These are phyloP conservation scores for Phylloporus scabripes DNA, from an alignment of 768 basidiomycete species.

Conservation along the genomic window DNA sequence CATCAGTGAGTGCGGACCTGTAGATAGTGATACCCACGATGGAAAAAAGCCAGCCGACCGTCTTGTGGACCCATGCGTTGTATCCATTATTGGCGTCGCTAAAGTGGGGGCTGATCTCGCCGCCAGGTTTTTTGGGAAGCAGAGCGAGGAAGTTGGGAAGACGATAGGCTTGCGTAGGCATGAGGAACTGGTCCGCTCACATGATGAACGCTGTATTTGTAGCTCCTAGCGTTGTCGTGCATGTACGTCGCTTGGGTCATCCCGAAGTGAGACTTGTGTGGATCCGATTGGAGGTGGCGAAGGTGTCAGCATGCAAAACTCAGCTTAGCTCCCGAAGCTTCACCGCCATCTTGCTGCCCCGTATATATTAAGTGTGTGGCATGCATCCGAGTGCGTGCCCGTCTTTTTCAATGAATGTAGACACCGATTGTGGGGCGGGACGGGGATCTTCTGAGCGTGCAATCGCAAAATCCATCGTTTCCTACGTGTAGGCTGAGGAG, in stretches of 20 bases:
- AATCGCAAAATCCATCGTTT: neutral
- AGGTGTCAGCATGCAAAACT: neutral
- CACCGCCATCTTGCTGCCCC: too few relatives aligned
- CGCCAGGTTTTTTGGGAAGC: slow-evolving; percentile 25
- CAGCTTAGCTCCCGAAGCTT: neutral
- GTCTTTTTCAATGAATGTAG: neutral
- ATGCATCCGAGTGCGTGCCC: too few relatives aligned
- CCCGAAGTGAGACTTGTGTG: slow-evolving; percentile 15
- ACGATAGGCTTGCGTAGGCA: slow-evolving; percentile 18
- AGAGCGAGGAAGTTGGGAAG: slow-evolving; percentile 23
- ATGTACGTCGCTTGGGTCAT: slow-evolving; percentile 1
- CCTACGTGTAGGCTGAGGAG: neutral
- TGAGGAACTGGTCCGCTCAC: slow-evolving; percentile 1
- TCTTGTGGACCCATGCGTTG: slow-evolving; percentile 20
- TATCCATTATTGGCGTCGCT: slow-evolving; percentile 18
- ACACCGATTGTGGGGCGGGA: neutral
- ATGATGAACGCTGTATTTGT: slow-evolving; percentile 11
- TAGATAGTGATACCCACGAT: slow-evolving; percentile 11
- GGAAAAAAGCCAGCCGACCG: slow-evolving; percentile 20
- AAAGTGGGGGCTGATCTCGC: slow-evolving; percentile 24
- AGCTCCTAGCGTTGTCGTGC: slow-evolving; percentile 1
- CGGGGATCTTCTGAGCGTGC: neutral
- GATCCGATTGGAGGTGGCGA: slow-evolving; percentile 5
- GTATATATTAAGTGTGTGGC: too few relatives aligned
- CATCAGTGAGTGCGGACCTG: neutral